These are phyloP conservation scores for Trametes sp. DNA, from an alignment of 1,284 basidiomycete species.

Conservation along the genomic window DNA sequence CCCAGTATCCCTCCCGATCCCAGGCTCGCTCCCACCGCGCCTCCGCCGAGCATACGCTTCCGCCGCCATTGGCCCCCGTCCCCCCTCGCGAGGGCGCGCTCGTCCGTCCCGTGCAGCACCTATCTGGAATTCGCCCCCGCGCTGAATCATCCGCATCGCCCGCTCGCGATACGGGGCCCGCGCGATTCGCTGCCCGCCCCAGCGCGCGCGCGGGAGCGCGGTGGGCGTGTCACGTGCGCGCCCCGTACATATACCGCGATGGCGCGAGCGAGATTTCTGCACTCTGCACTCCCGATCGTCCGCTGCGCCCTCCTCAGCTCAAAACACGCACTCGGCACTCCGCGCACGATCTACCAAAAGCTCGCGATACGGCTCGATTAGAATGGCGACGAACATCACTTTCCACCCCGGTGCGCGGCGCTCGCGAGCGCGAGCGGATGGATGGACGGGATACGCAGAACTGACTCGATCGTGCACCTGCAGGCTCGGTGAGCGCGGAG, in stretches of 20 bases:
- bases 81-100: not conserved
- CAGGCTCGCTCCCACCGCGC: slow-evolving; percentile 13
- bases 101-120: not conserved
- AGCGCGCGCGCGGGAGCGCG: slow-evolving; percentile 12
- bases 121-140: slow-evolving; percentile 29
- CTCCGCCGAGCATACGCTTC: slow-evolving; percentile 19
- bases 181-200: slow-evolving; percentile 27
- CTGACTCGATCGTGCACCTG: not conserved
- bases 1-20: slow-evolving; percentile 12
- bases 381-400: slow-evolving; percentile 91
- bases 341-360: slow-evolving; percentile 5
- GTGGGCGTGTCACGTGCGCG: slow-evolving; percentile 29
- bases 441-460: not conserved
- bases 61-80: slow-evolving; percentile 21
- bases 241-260: slow-evolving; percentile 33
- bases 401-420: slow-evolving; percentile 68
- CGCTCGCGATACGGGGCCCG: slow-evolving; percentile 14
- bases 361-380: no score
- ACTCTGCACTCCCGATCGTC: not conserved
- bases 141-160: slow-evolving; percentile 30
- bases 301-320: not conserved
- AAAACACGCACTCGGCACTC: not conserved
- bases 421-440: not conserved
- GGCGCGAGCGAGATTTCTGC: slow-evolving; percentile 25
- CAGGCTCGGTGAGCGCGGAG: slow-evolving; percentile 75